These are phyloP conservation scores for Erodium moschatum DNA, from an alignment of 441 rosid genomes.

Conservation along the genomic window DNA sequence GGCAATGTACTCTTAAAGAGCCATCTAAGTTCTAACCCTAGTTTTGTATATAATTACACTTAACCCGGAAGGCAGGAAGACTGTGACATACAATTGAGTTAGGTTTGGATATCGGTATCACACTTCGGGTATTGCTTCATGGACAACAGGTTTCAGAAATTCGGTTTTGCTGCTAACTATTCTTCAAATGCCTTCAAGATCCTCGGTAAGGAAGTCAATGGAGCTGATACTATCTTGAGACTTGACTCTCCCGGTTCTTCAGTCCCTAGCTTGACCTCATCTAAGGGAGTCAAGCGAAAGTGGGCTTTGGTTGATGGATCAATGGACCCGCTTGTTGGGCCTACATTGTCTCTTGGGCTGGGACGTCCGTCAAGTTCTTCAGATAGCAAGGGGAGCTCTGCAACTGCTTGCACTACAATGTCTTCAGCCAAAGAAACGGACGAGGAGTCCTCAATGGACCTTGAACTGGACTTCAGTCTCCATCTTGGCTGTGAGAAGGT, in stretches of 20 bases:
- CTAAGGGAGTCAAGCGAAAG: slow-evolving; percentile 68
- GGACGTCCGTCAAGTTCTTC: slow-evolving; percentile 73
- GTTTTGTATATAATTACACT: slow-evolving; percentile 38
- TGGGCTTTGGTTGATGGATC: slow-evolving; percentile 48
- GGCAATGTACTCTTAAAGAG: slow-evolving; percentile 31
- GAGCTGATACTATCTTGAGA: slow-evolving; percentile 42
- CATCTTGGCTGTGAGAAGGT: slow-evolving; percentile 68
- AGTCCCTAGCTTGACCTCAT: slow-evolving; percentile 26
- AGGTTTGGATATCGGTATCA: slow-evolving; percentile 32
- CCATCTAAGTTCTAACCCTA: slow-evolving; percentile 27
- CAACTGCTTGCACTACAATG: slow-evolving; percentile 58
- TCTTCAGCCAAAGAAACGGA: slow-evolving; percentile 85
- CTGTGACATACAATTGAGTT: slow-evolving; percentile 31
- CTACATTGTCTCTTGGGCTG: slow-evolving; percentile 65
- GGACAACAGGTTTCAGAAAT: slow-evolving; percentile 46
- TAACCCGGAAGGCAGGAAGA: slow-evolving; percentile 37
- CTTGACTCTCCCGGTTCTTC: slow-evolving; percentile 65
- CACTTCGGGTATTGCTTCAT: slow-evolving; percentile 32
- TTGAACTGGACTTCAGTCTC: slow-evolving; percentile 70
- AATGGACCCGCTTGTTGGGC: slow-evolving; percentile 39
- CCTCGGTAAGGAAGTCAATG: slow-evolving; percentile 39
- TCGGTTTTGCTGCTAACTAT: slow-evolving; percentile 39
- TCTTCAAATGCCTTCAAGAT: slow-evolving; percentile 47
- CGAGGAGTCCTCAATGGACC: slow-evolving; percentile 81
- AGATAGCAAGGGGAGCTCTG: slow-evolving; percentile 81